phyloP scores from a whole-genome alignment of 2,329 filamentous ascomycete genomes.

The Botrytis deweyae region DNA sequence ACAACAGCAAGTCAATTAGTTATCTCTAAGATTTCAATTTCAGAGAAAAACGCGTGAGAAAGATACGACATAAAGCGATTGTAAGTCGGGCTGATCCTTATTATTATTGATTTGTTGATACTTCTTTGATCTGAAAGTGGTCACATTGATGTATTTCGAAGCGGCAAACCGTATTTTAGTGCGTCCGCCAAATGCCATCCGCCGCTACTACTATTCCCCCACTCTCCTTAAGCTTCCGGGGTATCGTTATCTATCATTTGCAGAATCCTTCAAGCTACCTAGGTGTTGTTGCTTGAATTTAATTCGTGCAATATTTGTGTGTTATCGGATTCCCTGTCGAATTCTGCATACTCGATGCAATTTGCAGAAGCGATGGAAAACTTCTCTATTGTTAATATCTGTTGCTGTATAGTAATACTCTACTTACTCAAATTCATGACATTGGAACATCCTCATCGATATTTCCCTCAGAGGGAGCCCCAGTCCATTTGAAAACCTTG shows the following conservation, averaged over 20 bases:
- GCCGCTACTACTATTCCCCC: background rate
- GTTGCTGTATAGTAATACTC: background rate
- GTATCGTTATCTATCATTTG: background rate
- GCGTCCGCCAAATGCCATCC: background rate
- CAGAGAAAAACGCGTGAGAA: background rate
- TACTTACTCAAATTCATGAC: slow-evolving; percentile 25
- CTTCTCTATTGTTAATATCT: background rate
- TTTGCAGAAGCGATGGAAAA: background rate
- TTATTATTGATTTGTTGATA: background rate
- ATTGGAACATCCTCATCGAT: slow-evolving; percentile 32
- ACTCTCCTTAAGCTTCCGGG: background rate
- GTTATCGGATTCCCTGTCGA: background rate
- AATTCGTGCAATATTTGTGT: background rate
- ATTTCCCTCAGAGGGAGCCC: background rate
- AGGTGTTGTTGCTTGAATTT: background rate
- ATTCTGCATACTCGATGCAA: background rate
- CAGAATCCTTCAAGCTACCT: background rate
- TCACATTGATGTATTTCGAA: background rate
- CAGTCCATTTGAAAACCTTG: slow-evolving; percentile 32
- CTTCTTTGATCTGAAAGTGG: background rate
- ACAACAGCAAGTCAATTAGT: background rate
- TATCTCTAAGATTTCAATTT: background rate
- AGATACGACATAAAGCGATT: background rate
- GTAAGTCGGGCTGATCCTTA: background rate
- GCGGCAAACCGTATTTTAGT: background rate